Base-by-base conservation (phyloP, 2,329 filamentous ascomycete genomes). In the Salinomyces thailandicus region DNA sequence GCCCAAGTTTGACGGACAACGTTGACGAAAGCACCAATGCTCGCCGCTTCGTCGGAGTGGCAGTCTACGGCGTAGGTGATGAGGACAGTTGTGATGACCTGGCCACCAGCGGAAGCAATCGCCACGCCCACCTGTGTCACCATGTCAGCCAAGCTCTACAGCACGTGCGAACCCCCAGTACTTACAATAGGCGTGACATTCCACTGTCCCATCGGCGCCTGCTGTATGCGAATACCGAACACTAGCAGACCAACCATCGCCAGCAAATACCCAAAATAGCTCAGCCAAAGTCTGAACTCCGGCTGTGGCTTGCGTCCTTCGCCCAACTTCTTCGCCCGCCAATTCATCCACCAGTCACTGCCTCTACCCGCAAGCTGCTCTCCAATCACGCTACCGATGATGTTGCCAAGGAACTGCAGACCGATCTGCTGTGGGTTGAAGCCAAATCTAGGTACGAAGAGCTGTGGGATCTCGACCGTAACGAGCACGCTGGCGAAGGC, bases 61-160 rank as follows among this genome's bases (percentile, higher is more conserved):
- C 70, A 73, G 44, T 78, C 75, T 1, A 79, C 68, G 0, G 72
- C 68, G 49, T 76, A 78, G 0, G 75, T 77, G 16, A 75, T 69
- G 29, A 75, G 50, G 2, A 77, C 68, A 0, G 75, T 77, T 0
- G 74, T 77, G 12, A 77, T 63, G 28, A 79, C 68, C 52, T 78
- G 74, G 41, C 75, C 76, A 0, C 75, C 74, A 4, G 64, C 68
- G 1, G 65, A 67, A 0, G 61, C 58, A 24, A 67, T 64, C 1
- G 63, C 72, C 29, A 64, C 58, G 31, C 63, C 51, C 28, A 65
- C 14, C 36, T 38, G 24, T 28, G 5, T 3, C 12, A 6, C 13
- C 15, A 53, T 58, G 57, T 51, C 57, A 13, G 50, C 49, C 14
- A 58, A 55, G 1, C 59, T 15, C 9, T 15, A 27, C 12, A 15